A percentile compares a stretch with the other conserved stretches of the same genome.
Conservation (phyloP, 2,329 filamentous ascomycete species). For the Cladosporium sp. region DNA sequence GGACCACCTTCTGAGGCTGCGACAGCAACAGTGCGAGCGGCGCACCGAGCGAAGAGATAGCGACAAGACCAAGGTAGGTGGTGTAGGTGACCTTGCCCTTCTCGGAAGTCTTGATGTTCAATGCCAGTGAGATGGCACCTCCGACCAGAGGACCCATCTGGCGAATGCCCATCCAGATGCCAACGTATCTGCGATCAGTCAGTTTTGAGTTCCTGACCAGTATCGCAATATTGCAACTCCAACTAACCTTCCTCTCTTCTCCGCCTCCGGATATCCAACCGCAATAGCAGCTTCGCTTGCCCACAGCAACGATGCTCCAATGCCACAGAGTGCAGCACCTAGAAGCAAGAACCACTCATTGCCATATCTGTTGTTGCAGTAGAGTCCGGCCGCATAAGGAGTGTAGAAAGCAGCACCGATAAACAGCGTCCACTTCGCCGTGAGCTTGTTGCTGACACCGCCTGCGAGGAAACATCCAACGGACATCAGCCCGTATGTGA, state of each 20-base stretch:
- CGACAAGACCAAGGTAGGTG: slow-evolving; percentile 26
- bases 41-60: slow-evolving; percentile 39
- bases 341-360: slow-evolving; percentile 55
- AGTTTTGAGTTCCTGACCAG: slow-evolving; percentile 62
- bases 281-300: slow-evolving; percentile 53
- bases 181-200: slow-evolving; percentile 45
- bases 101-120: slow-evolving; percentile 21
- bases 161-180: slow-evolving; percentile 22
- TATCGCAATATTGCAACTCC: neutral
- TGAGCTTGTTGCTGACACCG: slow-evolving; percentile 42
- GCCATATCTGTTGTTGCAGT: slow-evolving; percentile 52
- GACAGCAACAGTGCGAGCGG: slow-evolving; percentile 45
- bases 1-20: slow-evolving; percentile 45
- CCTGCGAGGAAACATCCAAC: slow-evolving; percentile 23
- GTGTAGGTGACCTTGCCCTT: slow-evolving; percentile 25
- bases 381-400: slow-evolving; percentile 50
- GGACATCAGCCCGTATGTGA: slow-evolving; percentile 24
- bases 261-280: slow-evolving; percentile 46
- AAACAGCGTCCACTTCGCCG: slow-evolving; percentile 32
- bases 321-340: slow-evolving; percentile 50
- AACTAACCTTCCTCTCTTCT: slow-evolving; percentile 19
- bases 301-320: slow-evolving; percentile 55
- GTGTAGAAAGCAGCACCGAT: slow-evolving; percentile 36
- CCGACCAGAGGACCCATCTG: slow-evolving; percentile 65
- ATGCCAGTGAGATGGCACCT: slow-evolving; percentile 20